These are phyloP conservation scores for Aspergillus hancockii DNA, from an alignment of 495 filamentous ascomycete genomes.

Conservation along the genomic window DNA sequence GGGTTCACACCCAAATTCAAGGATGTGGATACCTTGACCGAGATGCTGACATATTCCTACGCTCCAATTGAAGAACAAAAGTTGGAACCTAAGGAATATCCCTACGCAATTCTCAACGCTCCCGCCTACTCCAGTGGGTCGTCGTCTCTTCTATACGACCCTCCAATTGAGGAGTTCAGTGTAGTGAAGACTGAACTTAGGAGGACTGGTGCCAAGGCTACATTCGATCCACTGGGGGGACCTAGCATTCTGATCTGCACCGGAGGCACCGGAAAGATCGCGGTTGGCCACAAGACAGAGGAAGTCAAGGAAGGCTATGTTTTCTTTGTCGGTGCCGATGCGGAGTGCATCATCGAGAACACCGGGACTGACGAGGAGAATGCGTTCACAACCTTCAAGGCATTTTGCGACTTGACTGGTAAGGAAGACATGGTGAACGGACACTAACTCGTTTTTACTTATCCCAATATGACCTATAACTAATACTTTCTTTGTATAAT, in stretches of 20 bases:
- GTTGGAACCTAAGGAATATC: conserved; percentile 80
- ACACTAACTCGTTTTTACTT: conserved; percentile 18
- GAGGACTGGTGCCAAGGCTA: conserved; percentile 71
- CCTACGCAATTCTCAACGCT: conserved; percentile 76
- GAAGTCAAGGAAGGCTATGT: conserved; percentile 78
- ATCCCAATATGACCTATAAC: neutral
- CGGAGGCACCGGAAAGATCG: conserved; percentile 74
- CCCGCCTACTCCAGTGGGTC: conserved; percentile 75
- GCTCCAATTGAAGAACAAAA: conserved; percentile 94
- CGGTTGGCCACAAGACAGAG: conserved; percentile 74
- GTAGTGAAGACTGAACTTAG: conserved; percentile 81
- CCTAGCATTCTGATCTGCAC: conserved; percentile 94
- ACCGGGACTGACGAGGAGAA: conserved; percentile 52
- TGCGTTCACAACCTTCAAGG: conserved; percentile 86
- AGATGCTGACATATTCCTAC: conserved; percentile 92
- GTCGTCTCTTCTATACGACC: conserved; percentile 75
- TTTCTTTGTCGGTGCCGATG: conserved; percentile 90
- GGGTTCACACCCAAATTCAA: conserved; percentile 99
- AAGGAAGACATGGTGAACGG: conserved; percentile 49
- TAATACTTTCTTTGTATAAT: neutral
- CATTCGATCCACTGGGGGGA: conserved; percentile 81
- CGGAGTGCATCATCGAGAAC: conserved; percentile 77
- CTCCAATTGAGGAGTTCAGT: conserved; percentile 94
- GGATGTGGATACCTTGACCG: conserved; percentile 86
- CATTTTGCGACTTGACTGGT: conserved; percentile 83